Evolutionary conservation across 768 basidiomycete species (phyloP), one percentile per base, ranked within the genome.

Genomic region (Leccinum ochraceum): DNA sequence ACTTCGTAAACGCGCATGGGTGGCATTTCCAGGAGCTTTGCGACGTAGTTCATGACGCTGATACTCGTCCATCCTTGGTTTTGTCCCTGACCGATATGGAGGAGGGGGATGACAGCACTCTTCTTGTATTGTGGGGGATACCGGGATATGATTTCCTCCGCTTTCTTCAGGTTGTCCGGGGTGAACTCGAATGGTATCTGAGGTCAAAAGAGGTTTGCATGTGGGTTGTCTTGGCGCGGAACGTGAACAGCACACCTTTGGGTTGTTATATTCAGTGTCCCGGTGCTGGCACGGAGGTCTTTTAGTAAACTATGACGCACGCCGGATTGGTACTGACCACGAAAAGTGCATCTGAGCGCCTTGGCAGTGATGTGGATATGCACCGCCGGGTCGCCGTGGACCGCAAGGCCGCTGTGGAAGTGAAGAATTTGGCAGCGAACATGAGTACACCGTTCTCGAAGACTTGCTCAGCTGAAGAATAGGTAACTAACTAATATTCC

Each of bases 1-100:
- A 99, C 97, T 77, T 99, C 97, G 74, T 99, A 99, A 2, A 98
- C 97, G 10, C 97, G 90, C 97, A 99, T 98, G 56, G 93, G 92
- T 10, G 91, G 93, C 85, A 99, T 90, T 69, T 90, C 94, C 32
- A 98, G 83, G 34, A 96, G 80, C 65, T 92, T 90, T 1, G 97
- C 97, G 57, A 99, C 90, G 68, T 95, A 93, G 79, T 99, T 98
- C 97, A 99, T 99, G 62, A 96, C 95, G 69, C 91, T 94, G 66
- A 99, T 96, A 73, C 91, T 94, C 26, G 96, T 98, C 93, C 94
- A 99, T 67, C 93, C 94, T 67, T 96, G 93, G 80, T 98, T 98
- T 76, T 99, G 97, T 66, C 94, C 85, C 77, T 99, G 97, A 2
- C 89, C 95, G 49, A 99, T 84, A 76, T 98, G 95, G 60, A 99